Base-by-base conservation (phyloP, 2,329 filamentous ascomycete genomes). In the Graphilbum fragrans region DNA sequence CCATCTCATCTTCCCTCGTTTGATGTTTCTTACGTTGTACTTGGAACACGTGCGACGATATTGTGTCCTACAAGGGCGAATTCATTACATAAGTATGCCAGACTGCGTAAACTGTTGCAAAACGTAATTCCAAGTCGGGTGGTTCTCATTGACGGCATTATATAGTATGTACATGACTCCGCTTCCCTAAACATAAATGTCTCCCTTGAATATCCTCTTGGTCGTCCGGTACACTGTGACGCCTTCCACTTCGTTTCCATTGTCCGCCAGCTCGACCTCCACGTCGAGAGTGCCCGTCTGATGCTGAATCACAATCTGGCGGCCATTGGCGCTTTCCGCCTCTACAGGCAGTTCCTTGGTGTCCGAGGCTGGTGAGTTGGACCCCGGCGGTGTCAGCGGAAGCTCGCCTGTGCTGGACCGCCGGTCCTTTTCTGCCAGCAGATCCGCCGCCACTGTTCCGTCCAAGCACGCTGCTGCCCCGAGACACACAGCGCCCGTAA, bases 401-500 rank as follows among this genome's bases (percentile, higher is more conserved):
- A n/a, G n/a, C n/a, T n/a, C n/a, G n/a, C n/a, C n/a, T n/a, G n/a
- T n/a, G n/a, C n/a, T n/a, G n/a, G n/a, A n/a, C n/a, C n/a, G n/a
- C n/a, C n/a, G n/a, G n/a, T n/a, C n/a, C n/a, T n/a, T n/a, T n/a
- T 43, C 19, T 18, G 38, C 25, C 1, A 21, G 4, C 14, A 37
- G 20, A 12, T 36, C 35, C 12, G 38, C 33, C 19, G 44, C 37
- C 3, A 71, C 57, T 0, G 64, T 67, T 0, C 65, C 65, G 2
- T 55, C 45, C 12, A 65, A 54, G 29, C 59, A 57, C 5, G 64
- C 59, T 4, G 67, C 67, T 2, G 63, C 59, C 4, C 64, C 66
- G 14, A 73, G 45, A 12, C 67, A 65, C 16, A 73, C 56, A 0
- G 65, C 69, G 0, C 69, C 65, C 0, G 70, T 72, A 20, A 72